Percentiles rank a stretch among this genome's conserved stretches.
phyloP scores from a whole-genome alignment of 345 rosid genomes.

The Eutrema heterophyllum region DNA sequence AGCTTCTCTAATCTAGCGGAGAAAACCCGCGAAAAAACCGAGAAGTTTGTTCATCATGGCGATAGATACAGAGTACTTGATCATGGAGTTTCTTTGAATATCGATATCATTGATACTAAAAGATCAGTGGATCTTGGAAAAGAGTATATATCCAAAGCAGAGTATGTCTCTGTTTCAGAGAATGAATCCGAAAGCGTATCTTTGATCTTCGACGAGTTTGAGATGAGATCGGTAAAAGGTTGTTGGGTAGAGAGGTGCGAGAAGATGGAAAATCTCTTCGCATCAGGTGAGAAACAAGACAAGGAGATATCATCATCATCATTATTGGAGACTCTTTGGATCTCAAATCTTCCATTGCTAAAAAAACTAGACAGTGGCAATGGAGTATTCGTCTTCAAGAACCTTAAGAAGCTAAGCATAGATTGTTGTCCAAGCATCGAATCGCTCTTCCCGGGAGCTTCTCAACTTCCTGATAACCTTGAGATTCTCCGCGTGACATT shows the following conservation, averaged over 20 bases:
- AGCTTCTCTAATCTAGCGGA: not conserved
- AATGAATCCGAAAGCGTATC: slow-evolving; percentile 21
- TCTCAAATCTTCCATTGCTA: slow-evolving; percentile 41
- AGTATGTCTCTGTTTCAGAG: slow-evolving; percentile 32
- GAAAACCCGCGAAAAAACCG: not conserved
- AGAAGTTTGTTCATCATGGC: not conserved
- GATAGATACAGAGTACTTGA: slow-evolving; percentile 17
- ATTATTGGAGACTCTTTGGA: slow-evolving; percentile 36
- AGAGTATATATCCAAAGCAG: slow-evolving; percentile 16
- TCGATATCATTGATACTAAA: slow-evolving; percentile 17
- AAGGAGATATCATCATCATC: not conserved
- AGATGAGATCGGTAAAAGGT: slow-evolving; percentile 32
- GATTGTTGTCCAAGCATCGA: slow-evolving; percentile 47
- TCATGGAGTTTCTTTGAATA: not conserved
- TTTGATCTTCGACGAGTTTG: slow-evolving; percentile 26
- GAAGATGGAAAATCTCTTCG: slow-evolving; percentile 25
- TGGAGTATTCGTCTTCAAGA: slow-evolving; percentile 25
- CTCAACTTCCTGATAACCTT: slow-evolving; percentile 7
- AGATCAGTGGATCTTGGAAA: slow-evolving; percentile 31
- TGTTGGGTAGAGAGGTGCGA: slow-evolving; percentile 47
- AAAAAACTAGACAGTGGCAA: slow-evolving; percentile 11
- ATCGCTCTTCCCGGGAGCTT: slow-evolving; percentile 13
- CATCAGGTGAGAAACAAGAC: slow-evolving; percentile 4
- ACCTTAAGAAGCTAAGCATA: slow-evolving; percentile 37
- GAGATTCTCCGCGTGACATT: slow-evolving; percentile 23